phyloP scores from a whole-genome alignment of 2,329 filamentous ascomycete species.

The Rhynchosporium agropyri region DNA sequence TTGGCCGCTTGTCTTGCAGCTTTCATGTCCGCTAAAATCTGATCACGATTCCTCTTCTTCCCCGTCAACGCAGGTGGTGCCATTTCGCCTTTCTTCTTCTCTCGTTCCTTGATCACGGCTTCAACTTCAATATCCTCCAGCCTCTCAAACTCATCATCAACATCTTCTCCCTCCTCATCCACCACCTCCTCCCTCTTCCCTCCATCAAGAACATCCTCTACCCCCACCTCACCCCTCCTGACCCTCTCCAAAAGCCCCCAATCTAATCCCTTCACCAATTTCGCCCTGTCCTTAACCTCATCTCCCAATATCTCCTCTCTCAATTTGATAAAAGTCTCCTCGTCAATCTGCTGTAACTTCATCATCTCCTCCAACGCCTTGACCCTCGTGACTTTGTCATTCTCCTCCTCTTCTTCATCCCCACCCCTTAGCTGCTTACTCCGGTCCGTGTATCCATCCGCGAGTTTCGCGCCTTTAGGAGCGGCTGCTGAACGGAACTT shows the following conservation, averaged over 20 bases:
- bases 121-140: conserved; percentile 59
- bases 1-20: conserved; percentile 63
- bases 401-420: conserved; percentile 50
- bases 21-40: conserved; percentile 69
- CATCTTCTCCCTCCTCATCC: conserved; percentile 47
- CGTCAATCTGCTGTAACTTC: conserved; percentile 83
- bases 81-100: conserved; percentile 60
- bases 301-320: conserved; percentile 80
- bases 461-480: conserved; percentile 81
- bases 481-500: conserved; percentile 74
- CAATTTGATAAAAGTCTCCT: conserved; percentile 74
- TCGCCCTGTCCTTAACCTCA: conserved; percentile 67
- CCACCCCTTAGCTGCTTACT: conserved; percentile 64
- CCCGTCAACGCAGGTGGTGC: conserved; percentile 57
- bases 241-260: conserved; percentile 75
- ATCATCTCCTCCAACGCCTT: conserved; percentile 79
- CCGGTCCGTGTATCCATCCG: conserved; percentile 82
- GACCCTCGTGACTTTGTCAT: conserved; percentile 66
- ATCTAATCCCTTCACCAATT: conserved; percentile 91
- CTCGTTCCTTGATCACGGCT: conserved; percentile 52
- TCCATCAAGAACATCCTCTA: conserved; percentile 42
- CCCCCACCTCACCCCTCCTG: conserved; percentile 68
- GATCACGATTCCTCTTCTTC: conserved; percentile 65
- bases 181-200: conserved; percentile 39
- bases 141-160: conserved; percentile 69